These are phyloP conservation scores for Datura wrightii DNA, from an alignment of 257 asterid species.

Conservation along the genomic window DNA sequence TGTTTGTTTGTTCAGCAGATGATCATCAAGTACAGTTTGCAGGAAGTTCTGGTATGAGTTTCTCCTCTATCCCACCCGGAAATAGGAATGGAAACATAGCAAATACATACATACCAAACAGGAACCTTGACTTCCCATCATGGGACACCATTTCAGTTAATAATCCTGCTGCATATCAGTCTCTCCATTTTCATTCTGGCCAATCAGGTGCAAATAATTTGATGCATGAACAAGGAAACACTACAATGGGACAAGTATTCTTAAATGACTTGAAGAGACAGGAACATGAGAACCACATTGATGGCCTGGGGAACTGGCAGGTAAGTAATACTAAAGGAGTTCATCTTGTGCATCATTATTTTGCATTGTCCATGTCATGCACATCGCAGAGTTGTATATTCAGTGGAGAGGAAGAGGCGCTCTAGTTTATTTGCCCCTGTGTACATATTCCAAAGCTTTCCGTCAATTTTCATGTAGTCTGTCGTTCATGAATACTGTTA, in stretches of 20 bases:
- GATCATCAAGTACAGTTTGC: slow-evolving; percentile 60
- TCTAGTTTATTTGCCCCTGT: slow-evolving; percentile 2
- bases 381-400: neutral
- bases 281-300: slow-evolving; percentile 47
- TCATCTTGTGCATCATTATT: slow-evolving; percentile 25
- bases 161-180: slow-evolving; percentile 51
- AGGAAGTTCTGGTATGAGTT: slow-evolving; percentile 49
- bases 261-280: slow-evolving; percentile 47
- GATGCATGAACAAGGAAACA: slow-evolving; percentile 60
- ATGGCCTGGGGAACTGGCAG: slow-evolving; percentile 74
- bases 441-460: neutral
- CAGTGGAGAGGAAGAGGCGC: neutral
- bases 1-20: slow-evolving; percentile 50
- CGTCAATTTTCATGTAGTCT: neutral
- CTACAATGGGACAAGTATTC: slow-evolving; percentile 52
- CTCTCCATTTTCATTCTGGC: slow-evolving; percentile 52
- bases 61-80: slow-evolving; percentile 47
- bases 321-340: slow-evolving; percentile 43
- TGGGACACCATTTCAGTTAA: slow-evolving; percentile 62
- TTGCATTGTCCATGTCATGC: neutral
- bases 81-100: slow-evolving; percentile 40
- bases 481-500: neutral
- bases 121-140: slow-evolving; percentile 52
- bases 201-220: slow-evolving; percentile 50
- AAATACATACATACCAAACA: slow-evolving; percentile 50